phyloP scores from a whole-genome alignment of 1,284 basidiomycete species.

The Amylostereum chailletii region DNA sequence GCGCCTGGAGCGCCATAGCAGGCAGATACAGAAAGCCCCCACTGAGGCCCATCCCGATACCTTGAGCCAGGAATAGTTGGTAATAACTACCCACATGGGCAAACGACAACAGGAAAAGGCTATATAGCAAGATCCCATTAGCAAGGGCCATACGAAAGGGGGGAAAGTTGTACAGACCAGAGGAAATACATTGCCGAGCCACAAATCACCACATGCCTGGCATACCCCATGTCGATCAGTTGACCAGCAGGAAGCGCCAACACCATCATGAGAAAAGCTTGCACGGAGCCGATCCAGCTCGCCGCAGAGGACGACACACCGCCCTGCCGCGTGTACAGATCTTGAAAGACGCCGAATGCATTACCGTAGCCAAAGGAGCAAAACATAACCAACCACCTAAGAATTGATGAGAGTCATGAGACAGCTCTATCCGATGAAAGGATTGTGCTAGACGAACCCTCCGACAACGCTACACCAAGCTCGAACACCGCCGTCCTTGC shows the following conservation, averaged over 20 bases:
- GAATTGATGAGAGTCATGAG: too few species aligned
- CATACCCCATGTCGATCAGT: background rate
- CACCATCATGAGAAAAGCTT: slow-evolving; percentile 2
- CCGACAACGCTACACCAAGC: too few species aligned
- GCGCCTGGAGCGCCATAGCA: background rate
- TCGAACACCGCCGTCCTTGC: too few species aligned
- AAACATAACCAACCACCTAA: too few species aligned
- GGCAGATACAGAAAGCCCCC: background rate
- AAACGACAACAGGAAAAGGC: background rate
- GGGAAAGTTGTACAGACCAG: background rate
- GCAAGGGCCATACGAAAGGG: background rate
- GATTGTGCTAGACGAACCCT: too few species aligned
- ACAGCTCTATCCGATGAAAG: too few species aligned
- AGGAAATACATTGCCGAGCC: background rate
- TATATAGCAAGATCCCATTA: background rate
- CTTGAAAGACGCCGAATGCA: slow-evolving; percentile 6
- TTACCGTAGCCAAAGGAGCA: background rate
- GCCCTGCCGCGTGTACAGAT: slow-evolving; percentile 1
- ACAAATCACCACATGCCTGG: background rate
- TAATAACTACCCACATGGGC: background rate
- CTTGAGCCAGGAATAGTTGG: background rate
- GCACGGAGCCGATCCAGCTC: slow-evolving; percentile 6
- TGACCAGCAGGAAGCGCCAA: background rate
- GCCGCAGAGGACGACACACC: background rate
- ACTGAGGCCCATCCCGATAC: background rate